Evolutionary conservation across 2,329 filamentous ascomycete genomes (phyloP), one percentile per base, ranked within the genome.

Genomic region (Waltergamsia citrina): DNA sequence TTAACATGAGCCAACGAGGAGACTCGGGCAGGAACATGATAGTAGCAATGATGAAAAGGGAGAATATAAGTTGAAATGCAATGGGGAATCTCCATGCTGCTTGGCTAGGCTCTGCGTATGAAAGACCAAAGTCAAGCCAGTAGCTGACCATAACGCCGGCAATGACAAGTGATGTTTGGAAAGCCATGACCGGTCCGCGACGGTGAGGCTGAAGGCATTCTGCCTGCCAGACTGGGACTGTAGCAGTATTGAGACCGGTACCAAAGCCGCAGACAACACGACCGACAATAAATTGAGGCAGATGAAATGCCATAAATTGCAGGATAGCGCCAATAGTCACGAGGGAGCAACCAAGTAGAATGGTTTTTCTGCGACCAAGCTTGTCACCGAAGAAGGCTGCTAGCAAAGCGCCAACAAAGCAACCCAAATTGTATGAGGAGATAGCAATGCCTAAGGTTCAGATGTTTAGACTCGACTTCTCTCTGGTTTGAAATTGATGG

Each of bases 391-490:
- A 57, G 38, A 46, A 49, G 36, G 51, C 44, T 19, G 50, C 51
- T 32, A 58, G 50, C 35, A 67, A 53, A 28, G 65, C 57, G 21
- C 65, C 62, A 14, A 63, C 50, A 45, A 67, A 65, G 40, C 62
- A 67, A 2, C 66, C 67, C 15, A 65, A 50, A 39, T 65, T 59
- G 36, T 65, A 65, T 15, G 64, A 59, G 14, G 62, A 28, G 12
- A 67, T 60, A 5, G 61, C 48, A 33, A 17, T 19, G 17, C 61
- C 62, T 41, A 65, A 62, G 7, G n/a, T n/a, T n/a, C n/a, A 65
- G 43, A 9, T 67, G 61, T 25, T 59, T 60, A 7, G 56, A 60
- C 4, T 66, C 57, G 16, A 62, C 58, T 36, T 46, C 43, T n/a
- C 23, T 25, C n/a, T n/a, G 23, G n/a, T 25, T 9, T 9, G 23